phyloP scores from a whole-genome alignment of 371 early-diverging fungal species.

The Syncephalastrum sp. region DNA sequence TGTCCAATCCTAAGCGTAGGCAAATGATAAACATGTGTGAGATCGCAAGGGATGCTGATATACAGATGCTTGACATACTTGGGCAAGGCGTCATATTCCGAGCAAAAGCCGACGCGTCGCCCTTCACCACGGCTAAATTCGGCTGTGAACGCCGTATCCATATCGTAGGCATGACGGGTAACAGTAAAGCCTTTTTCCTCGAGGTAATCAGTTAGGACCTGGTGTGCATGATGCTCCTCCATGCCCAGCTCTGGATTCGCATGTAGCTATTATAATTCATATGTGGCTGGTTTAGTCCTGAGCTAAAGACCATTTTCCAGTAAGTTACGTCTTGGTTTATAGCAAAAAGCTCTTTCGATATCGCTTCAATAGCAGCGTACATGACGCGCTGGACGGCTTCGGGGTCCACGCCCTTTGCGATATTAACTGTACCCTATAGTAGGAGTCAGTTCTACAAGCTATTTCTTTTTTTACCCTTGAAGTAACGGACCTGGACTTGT shows the following conservation, averaged over 20 bases:
- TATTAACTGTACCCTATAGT: too few relatives aligned
- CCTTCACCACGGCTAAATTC: constrained; percentile 47
- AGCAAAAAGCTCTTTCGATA: constrained; percentile 47
- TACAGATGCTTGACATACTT: constrained; percentile 34
- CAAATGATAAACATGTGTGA: background rate
- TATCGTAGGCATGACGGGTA: constrained; percentile 51
- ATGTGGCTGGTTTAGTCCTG: background rate
- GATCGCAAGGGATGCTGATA: constrained; percentile 8
- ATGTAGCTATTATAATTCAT: constrained; percentile 43
- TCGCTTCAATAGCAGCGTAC: constrained; percentile 40
- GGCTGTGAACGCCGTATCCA: constrained; percentile 64
- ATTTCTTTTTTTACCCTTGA: too few relatives aligned
- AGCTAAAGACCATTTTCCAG: background rate
- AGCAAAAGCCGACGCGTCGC: constrained; percentile 53
- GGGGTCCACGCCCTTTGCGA: background rate
- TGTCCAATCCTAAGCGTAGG: constrained; percentile 46
- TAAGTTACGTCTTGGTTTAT: constrained; percentile 52
- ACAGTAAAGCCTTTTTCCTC: constrained; percentile 57
- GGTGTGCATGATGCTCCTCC: constrained; percentile 58
- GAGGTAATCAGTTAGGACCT: constrained; percentile 53
- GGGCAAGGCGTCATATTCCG: constrained; percentile 70
- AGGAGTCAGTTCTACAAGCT: too few relatives aligned
- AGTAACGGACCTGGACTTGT: too few relatives aligned
- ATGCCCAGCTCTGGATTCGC: constrained; percentile 59
- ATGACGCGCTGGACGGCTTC: constrained; percentile 1